Evolutionary conservation across 2,329 filamentous ascomycete genomes (phyloP).

Genomic region (Cytospora piceae): DNA sequence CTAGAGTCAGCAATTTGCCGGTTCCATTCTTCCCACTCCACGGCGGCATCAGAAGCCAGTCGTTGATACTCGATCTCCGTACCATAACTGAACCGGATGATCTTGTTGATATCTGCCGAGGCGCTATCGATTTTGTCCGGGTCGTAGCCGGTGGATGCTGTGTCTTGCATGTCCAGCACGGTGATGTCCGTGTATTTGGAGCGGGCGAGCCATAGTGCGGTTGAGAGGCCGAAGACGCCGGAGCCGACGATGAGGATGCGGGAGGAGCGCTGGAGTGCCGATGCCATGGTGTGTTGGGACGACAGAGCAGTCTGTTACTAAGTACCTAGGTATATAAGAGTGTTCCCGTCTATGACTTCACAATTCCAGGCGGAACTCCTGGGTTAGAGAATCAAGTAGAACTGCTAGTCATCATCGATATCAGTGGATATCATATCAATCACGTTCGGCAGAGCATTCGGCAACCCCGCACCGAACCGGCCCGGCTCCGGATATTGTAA

Average conservation of each 20-base stretch:
- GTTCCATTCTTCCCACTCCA: constrained; percentile 20
- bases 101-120: constrained; percentile 32
- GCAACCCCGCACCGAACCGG: background rate
- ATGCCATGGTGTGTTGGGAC: background rate
- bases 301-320: background rate
- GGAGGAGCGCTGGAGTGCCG: background rate
- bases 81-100: constrained; percentile 21
- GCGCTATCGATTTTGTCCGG: constrained; percentile 33
- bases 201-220: constrained; percentile 24
- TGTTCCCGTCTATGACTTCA: too few relatives aligned
- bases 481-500: background rate
- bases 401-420: too few relatives aligned
- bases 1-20: background rate
- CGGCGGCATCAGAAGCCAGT: constrained; percentile 13
- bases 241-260: constrained; percentile 23
- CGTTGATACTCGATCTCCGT: constrained; percentile 18
- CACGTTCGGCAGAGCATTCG: background rate
- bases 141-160: constrained; percentile 2
- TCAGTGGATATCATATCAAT: too few relatives aligned
- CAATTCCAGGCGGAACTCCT: too few relatives aligned
- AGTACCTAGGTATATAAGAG: background rate
- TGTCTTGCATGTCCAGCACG: constrained; percentile 25
- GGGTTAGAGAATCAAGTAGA: too few relatives aligned
- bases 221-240: constrained; percentile 23
- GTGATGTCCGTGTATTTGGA: constrained; percentile 18